These are phyloP conservation scores for Neonectria magnoliae DNA, from an alignment of 2,329 filamentous ascomycete genomes.

Conservation along the genomic window DNA sequence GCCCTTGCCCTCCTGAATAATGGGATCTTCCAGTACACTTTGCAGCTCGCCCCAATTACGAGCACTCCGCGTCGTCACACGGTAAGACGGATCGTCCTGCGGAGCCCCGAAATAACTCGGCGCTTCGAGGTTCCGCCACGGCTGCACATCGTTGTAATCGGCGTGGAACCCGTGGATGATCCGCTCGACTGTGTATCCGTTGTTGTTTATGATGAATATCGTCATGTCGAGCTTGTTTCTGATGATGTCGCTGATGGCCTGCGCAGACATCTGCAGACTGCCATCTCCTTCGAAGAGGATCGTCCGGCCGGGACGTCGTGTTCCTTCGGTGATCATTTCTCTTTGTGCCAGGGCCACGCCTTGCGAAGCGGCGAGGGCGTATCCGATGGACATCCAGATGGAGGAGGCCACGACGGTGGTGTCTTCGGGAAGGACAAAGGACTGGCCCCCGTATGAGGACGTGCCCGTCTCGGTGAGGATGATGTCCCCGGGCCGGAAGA, in stretches of 20 bases:
- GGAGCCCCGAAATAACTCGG: slow-evolving; percentile 14
- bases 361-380: slow-evolving; percentile 11
- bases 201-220: slow-evolving; percentile 17
- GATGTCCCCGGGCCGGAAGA: not conserved
- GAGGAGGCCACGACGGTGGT: slow-evolving; percentile 11
- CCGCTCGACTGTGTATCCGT: slow-evolving; percentile 14
- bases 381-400: slow-evolving; percentile 11
- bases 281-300: slow-evolving; percentile 21
- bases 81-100: not conserved
- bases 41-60: slow-evolving; percentile 10
- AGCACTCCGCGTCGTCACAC: not conserved
- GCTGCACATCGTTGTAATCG: slow-evolving; percentile 13
- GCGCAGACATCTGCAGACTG: slow-evolving; percentile 21
- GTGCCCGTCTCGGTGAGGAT: slow-evolving; percentile 17
- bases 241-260: slow-evolving; percentile 18
- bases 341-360: not conserved
- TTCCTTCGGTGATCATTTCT: not conserved
- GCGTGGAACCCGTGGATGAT: slow-evolving; percentile 9
- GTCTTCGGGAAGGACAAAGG: slow-evolving; percentile 2
- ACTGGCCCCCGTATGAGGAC: slow-evolving; percentile 2
- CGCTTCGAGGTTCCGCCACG: slow-evolving; percentile 12
- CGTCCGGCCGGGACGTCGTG: not conserved
- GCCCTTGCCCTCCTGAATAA: not conserved
- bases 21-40: not conserved
- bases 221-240: slow-evolving; percentile 17